Conservation (phyloP, 192 early-diverging fungal genomes). For the Rhizophagus clarus region DNA sequence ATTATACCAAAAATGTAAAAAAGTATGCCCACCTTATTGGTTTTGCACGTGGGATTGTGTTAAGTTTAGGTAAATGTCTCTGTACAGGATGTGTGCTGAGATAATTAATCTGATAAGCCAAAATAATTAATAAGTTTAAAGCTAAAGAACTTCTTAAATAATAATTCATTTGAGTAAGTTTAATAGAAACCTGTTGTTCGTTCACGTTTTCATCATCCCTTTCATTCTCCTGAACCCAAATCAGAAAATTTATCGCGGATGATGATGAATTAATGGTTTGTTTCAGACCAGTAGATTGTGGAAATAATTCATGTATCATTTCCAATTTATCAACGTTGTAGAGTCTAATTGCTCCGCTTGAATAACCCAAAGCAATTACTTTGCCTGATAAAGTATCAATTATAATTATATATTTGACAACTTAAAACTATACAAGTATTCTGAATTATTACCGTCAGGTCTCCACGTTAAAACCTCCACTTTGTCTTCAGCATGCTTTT, state of each 20-base stretch:
- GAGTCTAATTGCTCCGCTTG: constrained; percentile 28
- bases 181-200: background rate
- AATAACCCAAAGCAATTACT: constrained; percentile 34
- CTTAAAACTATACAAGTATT: background rate
- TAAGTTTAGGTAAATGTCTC: constrained; percentile 26
- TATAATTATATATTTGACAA: background rate
- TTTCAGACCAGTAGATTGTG: background rate
- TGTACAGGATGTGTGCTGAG: constrained; percentile 13
- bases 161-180: background rate
- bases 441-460: constrained; percentile 29
- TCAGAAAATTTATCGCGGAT: constrained; percentile 25
- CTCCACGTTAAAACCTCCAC: constrained; percentile 33
- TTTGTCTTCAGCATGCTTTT: background rate
- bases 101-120: background rate
- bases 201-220: background rate
- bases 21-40: constrained; percentile 15
- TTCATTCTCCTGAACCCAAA: constrained; percentile 24
- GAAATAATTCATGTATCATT: constrained; percentile 31
- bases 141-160: background rate
- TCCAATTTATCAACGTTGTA: constrained; percentile 33
- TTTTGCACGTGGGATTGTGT: constrained; percentile 16
- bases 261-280: background rate
- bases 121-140: background rate
- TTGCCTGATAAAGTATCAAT: constrained; percentile 14
- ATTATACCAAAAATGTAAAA: background rate